Evolutionary conservation across 768 basidiomycete species (phyloP).

Genomic region (Cyathus striatus): DNA sequence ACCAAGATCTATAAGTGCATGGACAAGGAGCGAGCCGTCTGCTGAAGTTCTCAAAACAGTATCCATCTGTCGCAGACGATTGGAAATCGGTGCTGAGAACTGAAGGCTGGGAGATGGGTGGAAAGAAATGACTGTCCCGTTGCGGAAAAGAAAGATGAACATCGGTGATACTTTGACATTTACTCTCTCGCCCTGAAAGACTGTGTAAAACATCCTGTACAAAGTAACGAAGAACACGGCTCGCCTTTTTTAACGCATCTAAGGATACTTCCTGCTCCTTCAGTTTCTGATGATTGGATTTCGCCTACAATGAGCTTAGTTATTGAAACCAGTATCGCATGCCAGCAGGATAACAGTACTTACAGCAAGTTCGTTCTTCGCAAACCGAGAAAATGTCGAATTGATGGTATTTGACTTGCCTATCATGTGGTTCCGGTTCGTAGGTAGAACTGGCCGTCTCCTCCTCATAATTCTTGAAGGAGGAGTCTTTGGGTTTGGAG

Average conservation of each 20-base stretch:
- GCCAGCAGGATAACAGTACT: too few relatives aligned
- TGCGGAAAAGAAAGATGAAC: constrained; percentile 63
- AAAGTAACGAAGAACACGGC: neutral
- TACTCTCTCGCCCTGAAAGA: constrained; percentile 48
- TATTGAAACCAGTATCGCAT: too few relatives aligned
- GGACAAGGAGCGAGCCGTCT: constrained; percentile 65
- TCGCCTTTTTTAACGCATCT: constrained; percentile 26
- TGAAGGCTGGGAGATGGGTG: constrained; percentile 37
- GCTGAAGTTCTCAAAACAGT: constrained; percentile 57
- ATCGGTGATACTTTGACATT: constrained; percentile 56
- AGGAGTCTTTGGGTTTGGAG: too few relatives aligned
- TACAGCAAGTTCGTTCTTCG: too few relatives aligned
- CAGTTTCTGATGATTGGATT: constrained; percentile 10
- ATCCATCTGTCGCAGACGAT: constrained; percentile 53
- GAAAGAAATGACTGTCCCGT: constrained; percentile 65
- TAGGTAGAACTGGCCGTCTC: too few relatives aligned
- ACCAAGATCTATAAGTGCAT: constrained; percentile 62
- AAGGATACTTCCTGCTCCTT: constrained; percentile 19
- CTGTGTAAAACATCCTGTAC: constrained; percentile 3
- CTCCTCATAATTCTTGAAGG: too few relatives aligned
- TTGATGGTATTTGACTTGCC: too few relatives aligned
- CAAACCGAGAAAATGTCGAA: too few relatives aligned
- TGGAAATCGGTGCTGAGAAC: constrained; percentile 51
- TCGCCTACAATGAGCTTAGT: constrained; percentile 7
- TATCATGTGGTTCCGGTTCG: too few relatives aligned